Conservation (phyloP, 192 early-diverging fungal species). For the Chytriomyces sp. region DNA sequence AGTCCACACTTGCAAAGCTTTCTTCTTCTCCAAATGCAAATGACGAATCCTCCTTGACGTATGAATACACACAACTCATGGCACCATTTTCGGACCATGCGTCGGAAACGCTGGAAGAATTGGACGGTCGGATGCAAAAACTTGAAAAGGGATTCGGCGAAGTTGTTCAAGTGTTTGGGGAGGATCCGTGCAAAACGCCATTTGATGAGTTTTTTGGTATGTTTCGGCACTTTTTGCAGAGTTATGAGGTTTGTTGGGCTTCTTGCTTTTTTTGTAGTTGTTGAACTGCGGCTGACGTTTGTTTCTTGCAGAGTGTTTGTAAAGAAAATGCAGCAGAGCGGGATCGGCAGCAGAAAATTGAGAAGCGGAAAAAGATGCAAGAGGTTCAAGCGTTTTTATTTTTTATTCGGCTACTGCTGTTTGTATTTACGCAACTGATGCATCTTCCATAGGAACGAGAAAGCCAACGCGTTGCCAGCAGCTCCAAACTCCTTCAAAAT, state of each 20-base stretch:
- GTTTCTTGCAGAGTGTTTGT: slow-evolving; percentile 33
- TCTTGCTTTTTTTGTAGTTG: neutral
- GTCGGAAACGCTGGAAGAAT: slow-evolving; percentile 10
- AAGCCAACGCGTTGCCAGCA: slow-evolving; percentile 30
- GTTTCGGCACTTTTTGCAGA: slow-evolving; percentile 44
- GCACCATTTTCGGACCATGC: slow-evolving; percentile 37
- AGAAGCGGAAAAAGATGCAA: slow-evolving; percentile 41
- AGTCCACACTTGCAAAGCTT: neutral
- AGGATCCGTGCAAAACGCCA: slow-evolving; percentile 40
- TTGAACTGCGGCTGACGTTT: neutral
- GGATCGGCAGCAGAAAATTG: slow-evolving; percentile 39
- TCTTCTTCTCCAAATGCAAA: neutral
- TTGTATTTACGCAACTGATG: neutral
- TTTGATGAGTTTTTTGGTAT: slow-evolving; percentile 51
- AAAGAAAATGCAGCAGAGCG: slow-evolving; percentile 38
- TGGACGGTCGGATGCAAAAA: slow-evolving; percentile 18
- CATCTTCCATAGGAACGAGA: slow-evolving; percentile 41
- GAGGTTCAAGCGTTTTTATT: slow-evolving; percentile 30
- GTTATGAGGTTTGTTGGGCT: slow-evolving; percentile 38
- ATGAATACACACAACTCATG: slow-evolving; percentile 35
- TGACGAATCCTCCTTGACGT: neutral
- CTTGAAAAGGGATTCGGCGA: slow-evolving; percentile 31
- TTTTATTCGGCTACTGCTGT: neutral
- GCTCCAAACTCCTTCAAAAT: slow-evolving; percentile 1
- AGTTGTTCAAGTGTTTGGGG: slow-evolving; percentile 40